Base-by-base conservation (phyloP, 257 asterid genomes). In the Leonotis leonurus region DNA sequence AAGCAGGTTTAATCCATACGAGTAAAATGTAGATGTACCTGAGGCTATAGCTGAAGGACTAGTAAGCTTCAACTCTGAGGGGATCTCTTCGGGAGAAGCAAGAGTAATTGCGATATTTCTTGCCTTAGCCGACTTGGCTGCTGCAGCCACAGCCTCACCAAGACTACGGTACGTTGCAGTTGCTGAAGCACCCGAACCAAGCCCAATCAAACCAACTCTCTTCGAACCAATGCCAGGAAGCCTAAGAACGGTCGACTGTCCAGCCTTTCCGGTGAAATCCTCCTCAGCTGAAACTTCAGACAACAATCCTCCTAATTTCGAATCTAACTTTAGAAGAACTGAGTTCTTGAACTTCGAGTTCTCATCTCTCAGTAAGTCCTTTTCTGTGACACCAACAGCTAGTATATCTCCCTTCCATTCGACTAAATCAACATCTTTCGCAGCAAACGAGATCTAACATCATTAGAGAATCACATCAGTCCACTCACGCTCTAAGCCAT, bases 371-470 rank as follows among this genome's bases (percentile, higher is more conserved):
- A 67, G 78, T 84, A 74, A 53, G 75, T 86, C 96, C 60, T 75
- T 84, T 75, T 86, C 98, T 0, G 95, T 82, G 52, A 85, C 90
- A 18, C 95, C 98, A 33, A 91, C 90, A 43, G 90, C 97, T 44
- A 91, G 87, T 46, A 91, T 77, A 74, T 88, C 98, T 20, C 98
- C 98, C 74, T 88, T 91, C 98, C 98, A 91, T 80, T 84, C 94
- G 5, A 76, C 84, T 75, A 86, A 60, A 84, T 88, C 95, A 73
- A 80, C 75, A 67, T 86, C 97, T 84, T 91, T 88, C 18, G 95
- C 97, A 56, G 84, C 74, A 83, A 91, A 81, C 27, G 92, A 81
- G 72, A 91, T 80, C 96, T 91, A 67, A 49, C 63, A 61, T 69
- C 25, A 69, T 43, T 59, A 52, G 12, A 63, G 9, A 63, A 56